phyloP scores from a whole-genome alignment of 768 basidiomycete genomes.

The Mycena leptocephala region DNA sequence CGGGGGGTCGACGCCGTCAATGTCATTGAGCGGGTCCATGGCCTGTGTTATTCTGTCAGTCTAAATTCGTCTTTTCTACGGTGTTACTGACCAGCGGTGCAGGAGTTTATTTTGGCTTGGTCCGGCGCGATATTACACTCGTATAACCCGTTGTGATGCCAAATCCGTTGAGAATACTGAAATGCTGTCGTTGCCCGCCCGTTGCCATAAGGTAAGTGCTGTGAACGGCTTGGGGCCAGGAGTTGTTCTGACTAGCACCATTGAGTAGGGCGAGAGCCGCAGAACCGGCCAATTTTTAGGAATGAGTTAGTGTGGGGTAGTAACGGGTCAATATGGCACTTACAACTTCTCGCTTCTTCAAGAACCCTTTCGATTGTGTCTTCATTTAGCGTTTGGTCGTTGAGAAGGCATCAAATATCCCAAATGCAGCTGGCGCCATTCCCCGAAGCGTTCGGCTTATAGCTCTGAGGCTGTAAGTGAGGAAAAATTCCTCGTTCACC shows the following conservation, averaged over 20 bases:
- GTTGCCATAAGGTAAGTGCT: conserved; percentile 30
- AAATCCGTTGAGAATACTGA: conserved; percentile 34
- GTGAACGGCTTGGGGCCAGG: conserved; percentile 15
- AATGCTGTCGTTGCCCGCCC: conserved; percentile 45
- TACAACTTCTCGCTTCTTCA: neutral
- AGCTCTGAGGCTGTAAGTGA: neutral
- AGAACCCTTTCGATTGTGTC: neutral
- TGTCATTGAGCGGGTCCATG: neutral
- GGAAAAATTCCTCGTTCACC: neutral
- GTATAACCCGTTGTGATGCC: conserved; percentile 40
- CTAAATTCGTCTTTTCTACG: too few species aligned
- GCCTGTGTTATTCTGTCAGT: too few species aligned
- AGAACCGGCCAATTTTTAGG: neutral
- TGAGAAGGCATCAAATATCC: neutral
- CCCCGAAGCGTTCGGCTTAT: neutral
- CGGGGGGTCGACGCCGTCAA: neutral
- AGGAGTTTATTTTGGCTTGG: neutral
- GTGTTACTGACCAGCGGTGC: too few species aligned
- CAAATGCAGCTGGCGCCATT: neutral
- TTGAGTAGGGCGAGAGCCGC: conserved; percentile 9
- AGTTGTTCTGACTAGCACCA: conserved; percentile 23
- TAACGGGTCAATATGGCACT: neutral
- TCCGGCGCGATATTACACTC: neutral
- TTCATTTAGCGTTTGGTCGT: neutral
- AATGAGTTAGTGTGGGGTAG: neutral